A percentile compares a stretch with the other conserved stretches of the same genome.
These are phyloP conservation scores for Aureobasidium sp. DNA, from an alignment of 2,329 filamentous ascomycete species.

Conservation along the genomic window DNA sequence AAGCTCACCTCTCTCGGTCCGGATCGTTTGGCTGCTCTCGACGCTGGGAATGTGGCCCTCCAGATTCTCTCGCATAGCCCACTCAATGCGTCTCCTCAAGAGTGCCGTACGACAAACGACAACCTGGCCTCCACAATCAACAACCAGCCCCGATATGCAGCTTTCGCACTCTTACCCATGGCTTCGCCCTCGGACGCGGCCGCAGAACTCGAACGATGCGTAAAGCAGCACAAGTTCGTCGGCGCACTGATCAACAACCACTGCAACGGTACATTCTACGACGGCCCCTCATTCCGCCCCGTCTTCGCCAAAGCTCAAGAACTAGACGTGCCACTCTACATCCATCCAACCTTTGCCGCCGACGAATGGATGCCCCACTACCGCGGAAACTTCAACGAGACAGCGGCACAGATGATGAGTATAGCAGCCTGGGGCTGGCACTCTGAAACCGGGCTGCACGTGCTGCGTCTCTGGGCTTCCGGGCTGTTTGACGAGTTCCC, in stretches of 20 bases:
- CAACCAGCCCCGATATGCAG: conserved; percentile 24
- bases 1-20: conserved; percentile 23
- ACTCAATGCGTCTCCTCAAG: conserved; percentile 19
- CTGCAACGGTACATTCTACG: conserved; percentile 27
- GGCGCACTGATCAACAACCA: conserved; percentile 31
- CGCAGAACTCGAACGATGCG: conserved; percentile 25
- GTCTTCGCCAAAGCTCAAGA: conserved; percentile 26
- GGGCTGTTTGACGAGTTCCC: conserved; percentile 50
- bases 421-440: conserved; percentile 45
- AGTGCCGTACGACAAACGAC: conserved; percentile 26
- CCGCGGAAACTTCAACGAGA: conserved; percentile 29
- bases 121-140: conserved; percentile 23
- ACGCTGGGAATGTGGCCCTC: conserved; percentile 24
- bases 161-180: conserved; percentile 28
- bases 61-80: conserved; percentile 29
- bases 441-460: conserved; percentile 39
- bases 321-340: conserved; percentile 43
- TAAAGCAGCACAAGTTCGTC: conserved; percentile 26
- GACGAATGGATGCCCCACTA: conserved; percentile 32
- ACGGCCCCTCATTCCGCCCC: conserved; percentile 24
- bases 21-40: conserved; percentile 25
- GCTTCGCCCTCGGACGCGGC: conserved; percentile 24
- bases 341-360: conserved; percentile 40
- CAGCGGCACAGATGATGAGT: conserved; percentile 28
- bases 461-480: conserved; percentile 42